phyloP scores from a whole-genome alignment of 2,329 filamentous ascomycete species.

The Mariannaea elegans region DNA sequence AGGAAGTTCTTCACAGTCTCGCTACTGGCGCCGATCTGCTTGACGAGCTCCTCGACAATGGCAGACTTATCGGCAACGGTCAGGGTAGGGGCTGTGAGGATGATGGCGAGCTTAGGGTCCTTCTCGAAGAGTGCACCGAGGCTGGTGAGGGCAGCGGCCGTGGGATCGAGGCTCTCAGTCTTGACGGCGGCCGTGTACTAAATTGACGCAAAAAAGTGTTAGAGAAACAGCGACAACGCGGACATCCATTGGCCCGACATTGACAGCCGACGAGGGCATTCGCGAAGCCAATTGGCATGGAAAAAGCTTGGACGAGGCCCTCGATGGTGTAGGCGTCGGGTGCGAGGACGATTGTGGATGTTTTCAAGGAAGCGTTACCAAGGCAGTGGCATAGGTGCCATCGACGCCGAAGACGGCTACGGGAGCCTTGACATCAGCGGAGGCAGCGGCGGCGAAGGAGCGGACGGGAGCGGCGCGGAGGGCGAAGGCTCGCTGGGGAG shows the following conservation, averaged over 20 bases:
- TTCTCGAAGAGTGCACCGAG: conserved; percentile 79
- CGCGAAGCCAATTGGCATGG: conserved; percentile 33
- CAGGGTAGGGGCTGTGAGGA: conserved; percentile 86
- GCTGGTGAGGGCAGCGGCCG: conserved; percentile 78
- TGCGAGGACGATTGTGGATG: conserved; percentile 15
- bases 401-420: conserved; percentile 94
- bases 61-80: conserved; percentile 80
- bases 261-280: conserved; percentile 22
- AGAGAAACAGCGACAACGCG: conserved; percentile 32
- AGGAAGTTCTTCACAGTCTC: conserved; percentile 96
- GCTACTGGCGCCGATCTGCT: conserved; percentile 78
- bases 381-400: conserved; percentile 96
- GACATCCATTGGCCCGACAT: conserved; percentile 36
- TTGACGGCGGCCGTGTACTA: conserved; percentile 98
- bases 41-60: conserved; percentile 88
- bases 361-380: conserved; percentile 70
- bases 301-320: neutral
- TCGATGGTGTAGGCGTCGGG: conserved; percentile 1
- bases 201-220: conserved; percentile 48
- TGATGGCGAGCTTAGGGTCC: conserved; percentile 80
- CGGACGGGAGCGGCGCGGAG: conserved; percentile 66
- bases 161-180: conserved; percentile 83
- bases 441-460: conserved; percentile 79
- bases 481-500: conserved; percentile 64
- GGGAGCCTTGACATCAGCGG: conserved; percentile 80